Conservation (phyloP, 768 basidiomycete genomes). For the Tricholoma bakamatsutake region DNA sequence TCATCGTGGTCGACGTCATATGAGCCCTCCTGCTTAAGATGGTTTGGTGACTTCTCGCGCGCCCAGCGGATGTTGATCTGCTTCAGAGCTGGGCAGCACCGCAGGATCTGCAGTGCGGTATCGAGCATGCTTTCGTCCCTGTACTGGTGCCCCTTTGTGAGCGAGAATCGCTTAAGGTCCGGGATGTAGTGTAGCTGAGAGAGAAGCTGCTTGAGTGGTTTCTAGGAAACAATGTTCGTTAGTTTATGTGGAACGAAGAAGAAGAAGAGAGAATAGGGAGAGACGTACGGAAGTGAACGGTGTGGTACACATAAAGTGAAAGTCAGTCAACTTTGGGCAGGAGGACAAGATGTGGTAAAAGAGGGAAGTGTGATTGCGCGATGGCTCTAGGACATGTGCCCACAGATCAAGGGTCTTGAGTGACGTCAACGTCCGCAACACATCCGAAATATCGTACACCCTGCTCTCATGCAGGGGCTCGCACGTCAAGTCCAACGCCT, state of each 20-base stretch:
- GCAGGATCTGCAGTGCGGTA: constrained; percentile 33
- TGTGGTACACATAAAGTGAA: constrained; percentile 49
- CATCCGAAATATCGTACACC: constrained; percentile 25
- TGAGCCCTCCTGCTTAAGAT: constrained; percentile 42
- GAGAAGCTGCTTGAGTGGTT: constrained; percentile 36
- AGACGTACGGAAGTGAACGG: constrained; percentile 33
- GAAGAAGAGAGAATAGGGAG: background rate
- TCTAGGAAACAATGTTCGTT: constrained; percentile 20
- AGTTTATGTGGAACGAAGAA: background rate
- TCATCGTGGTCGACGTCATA: constrained; percentile 29
- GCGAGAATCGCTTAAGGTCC: constrained; percentile 35
- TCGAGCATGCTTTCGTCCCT: constrained; percentile 39
- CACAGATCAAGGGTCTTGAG: constrained; percentile 43
- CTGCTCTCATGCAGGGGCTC: constrained; percentile 39
- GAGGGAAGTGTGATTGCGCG: constrained; percentile 26
- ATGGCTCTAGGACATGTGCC: constrained; percentile 34
- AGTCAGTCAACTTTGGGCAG: constrained; percentile 36
- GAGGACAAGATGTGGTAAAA: constrained; percentile 30
- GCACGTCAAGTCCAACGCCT: constrained; percentile 42
- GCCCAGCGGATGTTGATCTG: constrained; percentile 47
- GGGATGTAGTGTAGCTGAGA: constrained; percentile 32
- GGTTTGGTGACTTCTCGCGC: constrained; percentile 39
- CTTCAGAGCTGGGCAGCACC: constrained; percentile 26
- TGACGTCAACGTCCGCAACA: constrained; percentile 29
- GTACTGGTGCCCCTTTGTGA: constrained; percentile 46